Evolutionary conservation across 768 basidiomycete genomes (phyloP).

Genomic region (Auriscalpium vulgare): DNA sequence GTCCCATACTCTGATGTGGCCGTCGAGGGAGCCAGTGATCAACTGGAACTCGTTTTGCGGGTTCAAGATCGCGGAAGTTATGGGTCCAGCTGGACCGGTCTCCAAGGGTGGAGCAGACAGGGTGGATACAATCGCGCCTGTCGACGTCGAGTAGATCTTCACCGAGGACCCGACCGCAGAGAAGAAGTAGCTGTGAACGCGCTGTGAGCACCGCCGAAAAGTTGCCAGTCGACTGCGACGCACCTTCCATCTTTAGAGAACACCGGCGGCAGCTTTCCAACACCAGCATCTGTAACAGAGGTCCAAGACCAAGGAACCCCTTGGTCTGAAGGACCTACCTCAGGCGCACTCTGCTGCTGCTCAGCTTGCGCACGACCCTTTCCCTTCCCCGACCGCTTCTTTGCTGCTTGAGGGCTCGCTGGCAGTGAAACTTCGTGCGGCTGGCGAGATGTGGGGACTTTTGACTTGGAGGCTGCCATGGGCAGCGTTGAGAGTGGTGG

Average conservation of each 20-base stretch:
- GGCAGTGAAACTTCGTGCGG: constrained; percentile 29
- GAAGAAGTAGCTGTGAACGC: constrained; percentile 72
- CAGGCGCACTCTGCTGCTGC: constrained; percentile 4
- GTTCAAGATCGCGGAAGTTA: constrained; percentile 71
- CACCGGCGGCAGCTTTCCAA: constrained; percentile 59
- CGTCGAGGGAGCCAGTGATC: constrained; percentile 78
- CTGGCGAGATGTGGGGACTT: constrained; percentile 37
- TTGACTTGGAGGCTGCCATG: constrained; percentile 22
- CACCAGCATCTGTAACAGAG: constrained; percentile 59
- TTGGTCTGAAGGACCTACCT: not conserved
- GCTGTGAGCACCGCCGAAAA: constrained; percentile 4
- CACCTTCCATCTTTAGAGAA: constrained; percentile 89
- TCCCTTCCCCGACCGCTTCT: constrained; percentile 38
- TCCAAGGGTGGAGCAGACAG: constrained; percentile 42
- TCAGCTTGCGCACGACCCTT: constrained; percentile 23
- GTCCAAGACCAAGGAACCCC: constrained; percentile 54
- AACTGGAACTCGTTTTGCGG: constrained; percentile 87
- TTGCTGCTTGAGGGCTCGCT: constrained; percentile 21
- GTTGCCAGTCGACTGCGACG: constrained; percentile 11
- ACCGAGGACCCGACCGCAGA: constrained; percentile 73
- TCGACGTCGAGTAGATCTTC: constrained; percentile 75
- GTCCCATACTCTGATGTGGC: constrained; percentile 88
- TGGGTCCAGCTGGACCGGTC: constrained; percentile 30
- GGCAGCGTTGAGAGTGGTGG: constrained; percentile 14
- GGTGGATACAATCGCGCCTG: constrained; percentile 76